Evolutionary conservation across 192 early-diverging fungal species (phyloP), one percentile per base, ranked within the genome.

Genomic region (Jimgerdemannia lactiflua): DNA sequence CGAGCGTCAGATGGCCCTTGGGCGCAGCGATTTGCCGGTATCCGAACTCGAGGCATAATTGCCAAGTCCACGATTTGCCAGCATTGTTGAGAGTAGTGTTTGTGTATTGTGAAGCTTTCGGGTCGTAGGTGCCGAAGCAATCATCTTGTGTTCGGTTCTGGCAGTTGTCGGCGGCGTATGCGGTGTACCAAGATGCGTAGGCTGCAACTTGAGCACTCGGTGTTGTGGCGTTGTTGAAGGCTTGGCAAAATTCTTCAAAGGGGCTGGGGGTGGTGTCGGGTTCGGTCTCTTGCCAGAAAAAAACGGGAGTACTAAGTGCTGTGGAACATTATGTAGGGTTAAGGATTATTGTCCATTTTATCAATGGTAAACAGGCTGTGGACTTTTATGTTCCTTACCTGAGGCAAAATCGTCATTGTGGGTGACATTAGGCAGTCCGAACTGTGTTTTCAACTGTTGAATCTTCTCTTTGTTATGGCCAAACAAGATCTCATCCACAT

Each of bases 1-100:
- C 78, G 54, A 80, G 71, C 18, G 88, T 83, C 20, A 72, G 71
- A 10, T 64, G 41, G 8, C 17, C 63, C 29, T 65, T 83, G 0
- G 84, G 82, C 8, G 85, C 83, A 10, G 78, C 78, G 18, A 73
- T 76, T 79, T 91, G 92, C 75, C 88, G 88, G 75, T 90, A 94
- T 3, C 89, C 92, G 63, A 91, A 89, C 76, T 94, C 88, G 69
- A 85, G 90, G 72, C 92, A 94, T 8, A 84, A 87, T 67, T 92
- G 92, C 82, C 88, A 94, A 8, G 75, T 8, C 78, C 78, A 79
- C 17, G 78, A 64, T 19, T 73, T 73, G 4, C 42, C 44, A 42
- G 40, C 66, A 7, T 42, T 42, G 2, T 70, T 63, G 3, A n/a
- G 29, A 44, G 74, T 39, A 3, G 39, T 59, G 63, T 74, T 75